These are phyloP conservation scores for Penicillium coffeae DNA, from an alignment of 495 filamentous ascomycete species.

Conservation along the genomic window DNA sequence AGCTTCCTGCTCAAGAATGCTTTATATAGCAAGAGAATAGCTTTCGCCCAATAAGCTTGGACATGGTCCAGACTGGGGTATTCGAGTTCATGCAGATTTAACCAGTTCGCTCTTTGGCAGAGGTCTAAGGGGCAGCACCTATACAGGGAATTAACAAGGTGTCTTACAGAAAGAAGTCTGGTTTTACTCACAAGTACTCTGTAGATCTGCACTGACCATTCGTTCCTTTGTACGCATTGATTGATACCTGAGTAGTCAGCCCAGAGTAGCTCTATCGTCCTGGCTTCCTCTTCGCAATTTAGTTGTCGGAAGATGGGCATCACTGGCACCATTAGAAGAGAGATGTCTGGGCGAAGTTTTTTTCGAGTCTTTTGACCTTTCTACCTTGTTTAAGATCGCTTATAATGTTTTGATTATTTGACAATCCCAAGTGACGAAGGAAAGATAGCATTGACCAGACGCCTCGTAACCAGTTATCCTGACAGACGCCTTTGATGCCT, in stretches of 20 bases:
- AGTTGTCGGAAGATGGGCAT: slow-evolving; percentile 5
- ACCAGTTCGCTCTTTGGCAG: slow-evolving; percentile 1
- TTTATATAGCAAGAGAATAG: slow-evolving; percentile 3
- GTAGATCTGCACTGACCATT: background rate
- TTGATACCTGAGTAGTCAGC: background rate
- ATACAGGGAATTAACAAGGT: slow-evolving; percentile 4
- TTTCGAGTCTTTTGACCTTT: slow-evolving; percentile 3
- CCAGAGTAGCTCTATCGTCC: background rate
- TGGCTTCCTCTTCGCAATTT: background rate
- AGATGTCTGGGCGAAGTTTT: background rate
- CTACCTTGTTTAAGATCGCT: slow-evolving; percentile 4
- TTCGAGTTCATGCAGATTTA: slow-evolving; percentile 4
- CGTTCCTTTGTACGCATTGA: background rate
- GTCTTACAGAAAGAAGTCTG: background rate
- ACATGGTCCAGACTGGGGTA: slow-evolving; percentile 1
- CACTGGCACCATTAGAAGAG: slow-evolving; percentile 1
- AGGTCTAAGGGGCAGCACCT: background rate
- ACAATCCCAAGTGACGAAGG: slow-evolving; percentile 4
- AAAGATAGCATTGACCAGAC: slow-evolving; percentile 2
- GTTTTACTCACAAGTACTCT: background rate
- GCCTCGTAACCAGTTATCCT: background rate
- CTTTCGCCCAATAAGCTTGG: background rate
- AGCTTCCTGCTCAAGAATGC: slow-evolving; percentile 1
- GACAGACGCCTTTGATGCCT: background rate
- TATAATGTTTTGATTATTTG: background rate